Base-by-base conservation (phyloP, 345 rosid species). In the Combretum micranthum region DNA sequence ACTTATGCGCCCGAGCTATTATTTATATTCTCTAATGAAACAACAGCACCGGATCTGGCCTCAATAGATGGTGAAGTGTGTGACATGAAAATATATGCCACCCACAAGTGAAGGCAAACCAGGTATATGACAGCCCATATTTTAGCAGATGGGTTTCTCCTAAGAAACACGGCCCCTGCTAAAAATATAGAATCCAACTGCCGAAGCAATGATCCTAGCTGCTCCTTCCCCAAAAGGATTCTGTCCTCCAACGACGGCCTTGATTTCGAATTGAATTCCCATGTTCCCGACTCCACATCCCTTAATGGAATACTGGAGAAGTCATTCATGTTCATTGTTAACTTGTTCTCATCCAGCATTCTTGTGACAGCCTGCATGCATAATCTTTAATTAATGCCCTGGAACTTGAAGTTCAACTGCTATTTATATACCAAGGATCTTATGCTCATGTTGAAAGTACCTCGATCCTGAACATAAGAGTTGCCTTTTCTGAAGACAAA, bases 401-500 rank as follows among this genome's bases (percentile, higher is more conserved):
- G 37, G 14, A 47, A 42, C 42, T 20, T 15, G 43, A 52, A 20
- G 26, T 13, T 37, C 51, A 5, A 4, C 12, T n/a, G 9, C 43
- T 4, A 19, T 22, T 18, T 60, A 37, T 18, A 12, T n/a, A 9
- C 16, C 42, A 47, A 4, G 23, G 20, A 55, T n/a, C 22, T 15
- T 23, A 3, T 0, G 14, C 44, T 22, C 18, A 14, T 20, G 19
- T 56, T 15, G 55, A 25, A 15, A 14, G 18, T 76, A 91, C 96
- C 97, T 93, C 97, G 26, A 88, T 93, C 77, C 99, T 80, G 69
- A 93, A 82, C 4, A 56, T 16, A 17, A 86, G 60, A 25, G 94
- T 93, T 42, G 97, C 86, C 87, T 93, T 93, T 72, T 93, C 96
- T 1, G 99, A 86, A 59, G 96, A 86, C 47, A 93, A 84, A 4